Conservation (phyloP, 2,329 filamentous ascomycete species). For the Esteya vermicola region DNA sequence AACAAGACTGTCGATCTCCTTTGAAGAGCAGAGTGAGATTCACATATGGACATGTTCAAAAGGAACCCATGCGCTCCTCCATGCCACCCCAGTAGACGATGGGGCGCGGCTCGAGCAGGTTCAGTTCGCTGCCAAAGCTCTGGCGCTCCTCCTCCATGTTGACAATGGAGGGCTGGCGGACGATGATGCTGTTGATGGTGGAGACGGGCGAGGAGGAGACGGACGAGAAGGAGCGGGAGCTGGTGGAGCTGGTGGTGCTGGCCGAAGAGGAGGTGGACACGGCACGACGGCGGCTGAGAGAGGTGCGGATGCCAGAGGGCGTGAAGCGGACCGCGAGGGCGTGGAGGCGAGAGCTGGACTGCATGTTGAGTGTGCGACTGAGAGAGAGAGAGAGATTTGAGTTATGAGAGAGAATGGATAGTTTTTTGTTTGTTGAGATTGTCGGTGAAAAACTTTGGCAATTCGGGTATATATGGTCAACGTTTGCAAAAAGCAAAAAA, state of each 20-base stretch:
- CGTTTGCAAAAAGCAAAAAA: background rate
- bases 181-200: constrained; percentile 45
- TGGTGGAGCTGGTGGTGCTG: constrained; percentile 20
- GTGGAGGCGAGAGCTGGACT: constrained; percentile 34
- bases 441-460: too few relatives aligned
- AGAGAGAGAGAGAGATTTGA: background rate
- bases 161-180: constrained; percentile 41
- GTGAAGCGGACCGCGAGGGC: constrained; percentile 36
- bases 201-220: constrained; percentile 27
- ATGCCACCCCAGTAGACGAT: constrained; percentile 50
- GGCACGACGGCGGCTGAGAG: constrained; percentile 40
- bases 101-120: constrained; percentile 46
- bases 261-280: constrained; percentile 23
- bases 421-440: too few relatives aligned
- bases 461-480: too few relatives aligned
- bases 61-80: constrained; percentile 41
- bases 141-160: constrained; percentile 42
- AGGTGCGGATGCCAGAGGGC: constrained; percentile 31
- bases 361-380: constrained; percentile 22
- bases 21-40: background rate
- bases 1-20: background rate
- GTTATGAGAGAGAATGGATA: too few relatives aligned
- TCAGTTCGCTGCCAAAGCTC: constrained; percentile 36
- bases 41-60: background rate
- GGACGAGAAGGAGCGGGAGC: constrained; percentile 27